These are phyloP conservation scores for Zymoseptoria brevis DNA, from an alignment of 2,329 filamentous ascomycete species.

Conservation along the genomic window DNA sequence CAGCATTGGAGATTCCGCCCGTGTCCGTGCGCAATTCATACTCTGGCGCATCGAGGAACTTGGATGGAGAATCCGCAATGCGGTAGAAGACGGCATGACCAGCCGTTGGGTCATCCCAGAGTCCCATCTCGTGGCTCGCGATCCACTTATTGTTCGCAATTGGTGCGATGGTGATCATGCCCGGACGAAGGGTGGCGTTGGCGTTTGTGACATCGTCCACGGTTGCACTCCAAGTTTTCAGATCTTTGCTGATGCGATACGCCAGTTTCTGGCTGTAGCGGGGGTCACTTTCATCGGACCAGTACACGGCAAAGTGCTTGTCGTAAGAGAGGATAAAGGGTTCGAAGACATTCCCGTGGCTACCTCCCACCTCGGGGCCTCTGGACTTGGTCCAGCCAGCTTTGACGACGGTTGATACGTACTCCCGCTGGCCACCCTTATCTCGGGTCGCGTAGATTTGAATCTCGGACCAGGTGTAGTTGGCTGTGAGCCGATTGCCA, in stretches of 20 bases:
- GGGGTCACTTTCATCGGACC: constrained; percentile 62
- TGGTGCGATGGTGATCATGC: constrained; percentile 53
- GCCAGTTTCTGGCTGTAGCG: constrained; percentile 60
- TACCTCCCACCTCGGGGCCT: constrained; percentile 24
- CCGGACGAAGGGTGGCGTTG: constrained; percentile 56
- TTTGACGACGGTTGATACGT: constrained; percentile 56
- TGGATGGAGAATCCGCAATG: not conserved
- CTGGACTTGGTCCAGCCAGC: constrained; percentile 55
- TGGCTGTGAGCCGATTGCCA: constrained; percentile 51
- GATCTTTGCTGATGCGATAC: constrained; percentile 54
- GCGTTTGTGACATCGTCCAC: constrained; percentile 57
- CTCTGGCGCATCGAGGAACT: not conserved
- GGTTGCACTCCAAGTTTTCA: constrained; percentile 51
- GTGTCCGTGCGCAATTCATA: not conserved
- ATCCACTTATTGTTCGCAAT: not conserved
- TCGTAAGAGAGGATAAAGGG: constrained; percentile 55
- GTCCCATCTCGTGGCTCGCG: not conserved
- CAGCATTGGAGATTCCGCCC: not conserved
- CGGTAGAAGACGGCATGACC: not conserved
- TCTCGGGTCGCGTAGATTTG: constrained; percentile 61
- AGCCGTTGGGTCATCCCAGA: not conserved
- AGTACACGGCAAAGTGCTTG: constrained; percentile 56
- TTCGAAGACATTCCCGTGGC: constrained; percentile 63
- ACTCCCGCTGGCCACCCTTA: constrained; percentile 54
- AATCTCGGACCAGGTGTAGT: constrained; percentile 58